Conservation (phyloP, 179 eudicot species). For the Spergularia azorica region DNA sequence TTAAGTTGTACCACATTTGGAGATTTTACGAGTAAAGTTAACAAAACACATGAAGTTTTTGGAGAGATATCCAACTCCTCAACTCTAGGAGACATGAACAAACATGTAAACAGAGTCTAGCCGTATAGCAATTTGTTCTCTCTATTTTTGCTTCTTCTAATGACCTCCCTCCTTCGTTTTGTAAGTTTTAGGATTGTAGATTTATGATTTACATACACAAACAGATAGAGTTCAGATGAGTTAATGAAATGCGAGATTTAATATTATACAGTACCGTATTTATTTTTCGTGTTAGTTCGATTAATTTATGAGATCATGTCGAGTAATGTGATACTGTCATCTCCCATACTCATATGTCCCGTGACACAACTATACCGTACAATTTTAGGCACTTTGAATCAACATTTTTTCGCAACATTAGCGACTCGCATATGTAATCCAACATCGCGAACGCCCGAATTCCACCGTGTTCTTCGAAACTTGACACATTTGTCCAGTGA, state of each 20-base stretch:
- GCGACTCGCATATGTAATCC: too few relatives aligned
- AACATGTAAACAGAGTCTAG: constrained; percentile 6
- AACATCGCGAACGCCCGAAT: too few relatives aligned
- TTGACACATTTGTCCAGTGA: not conserved
- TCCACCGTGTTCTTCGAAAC: not conserved
- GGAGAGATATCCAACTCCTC: constrained; percentile 11
- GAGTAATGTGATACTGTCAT: too few relatives aligned
- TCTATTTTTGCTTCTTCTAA: not conserved
- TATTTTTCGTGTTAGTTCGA: too few relatives aligned
- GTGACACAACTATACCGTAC: too few relatives aligned
- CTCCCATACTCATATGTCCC: too few relatives aligned
- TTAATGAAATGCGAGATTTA: not conserved
- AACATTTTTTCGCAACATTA: too few relatives aligned
- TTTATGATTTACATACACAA: not conserved
- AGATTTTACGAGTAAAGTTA: constrained; percentile 3
- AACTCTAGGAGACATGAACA: constrained; percentile 10
- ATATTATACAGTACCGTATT: too few relatives aligned
- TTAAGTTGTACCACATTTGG: constrained; percentile 38
- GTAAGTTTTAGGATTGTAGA: not conserved
- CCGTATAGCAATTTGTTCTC: too few relatives aligned
- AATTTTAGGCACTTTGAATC: too few relatives aligned
- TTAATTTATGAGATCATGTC: too few relatives aligned
- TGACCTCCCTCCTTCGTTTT: not conserved
- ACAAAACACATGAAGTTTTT: constrained; percentile 15
- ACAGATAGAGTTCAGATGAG: not conserved